Evolutionary conservation across 1,139 yeast species (phyloP), one percentile per base, ranked within the genome.

Genomic region (Pichia sp.): DNA sequence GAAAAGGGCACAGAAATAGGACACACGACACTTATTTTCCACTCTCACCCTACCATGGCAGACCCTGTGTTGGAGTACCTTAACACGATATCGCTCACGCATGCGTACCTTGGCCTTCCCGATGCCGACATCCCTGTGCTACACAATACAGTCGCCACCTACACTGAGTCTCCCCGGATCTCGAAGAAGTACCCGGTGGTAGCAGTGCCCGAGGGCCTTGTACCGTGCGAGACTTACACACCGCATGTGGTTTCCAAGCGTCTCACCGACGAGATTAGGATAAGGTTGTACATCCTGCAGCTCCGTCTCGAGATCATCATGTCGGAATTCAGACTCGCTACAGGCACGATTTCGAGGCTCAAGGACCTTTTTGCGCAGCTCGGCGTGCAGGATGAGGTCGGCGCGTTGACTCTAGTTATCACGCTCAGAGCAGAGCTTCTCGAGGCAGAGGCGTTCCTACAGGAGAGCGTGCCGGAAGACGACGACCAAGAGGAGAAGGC

Each of bases 291-390:
- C n/a, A 43, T 54, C 4, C 46, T 58, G 53, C 57, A 56, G 45
- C 47, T 56, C 8, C 47, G 56, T 43, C 26, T 57, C 2, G 61
- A 58, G 44, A 16, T 58, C 2, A 49, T 51, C 3, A 38, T 57
- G 45, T 23, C 41, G 4, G 61, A 58, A 30, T 52, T 55, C 16
- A 49, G n/a, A 3, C 38, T 53, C 2, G 60, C 60, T 7, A 42
- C 48, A 8, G 50, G 52, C 5, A 52, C 59, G 13, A 47, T 58
- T 31, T 43, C 59, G 4, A 52, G 57, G 30, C 36, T 58, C n/a
- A 58, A 58, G 31, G 61, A 58, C 44, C 49, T 56, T 31, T 47
- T 57, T 34, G 49, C 45, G 5, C 44, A 44, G 15, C 30, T 56
- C n/a, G 52, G 52, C 4, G 43, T 55, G 10, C 38, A 47, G 6